Base-by-base conservation (phyloP, 1,284 basidiomycete species). In the Cutaneotrichosporon sp. region DNA sequence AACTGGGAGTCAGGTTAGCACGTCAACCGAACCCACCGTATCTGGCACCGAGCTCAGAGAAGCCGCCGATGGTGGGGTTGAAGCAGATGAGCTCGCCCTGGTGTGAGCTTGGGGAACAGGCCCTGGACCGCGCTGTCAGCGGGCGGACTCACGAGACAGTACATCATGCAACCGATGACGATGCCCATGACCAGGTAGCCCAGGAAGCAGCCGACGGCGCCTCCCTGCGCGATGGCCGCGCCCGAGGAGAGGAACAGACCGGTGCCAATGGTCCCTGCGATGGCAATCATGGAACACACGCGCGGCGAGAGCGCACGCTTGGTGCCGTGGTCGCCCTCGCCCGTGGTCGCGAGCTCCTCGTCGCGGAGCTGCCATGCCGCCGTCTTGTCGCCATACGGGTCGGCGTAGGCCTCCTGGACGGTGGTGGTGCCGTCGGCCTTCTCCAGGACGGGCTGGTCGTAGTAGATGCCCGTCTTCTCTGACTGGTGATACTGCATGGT, bases 191-290 rank as follows among this genome's bases (percentile, higher is more conserved):
- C 22, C 11, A 64, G 51, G 58, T 67, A 73, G 13, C 63, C 69
- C 13, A 73, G 57, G 38, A 70, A 63, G 8, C 79, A 72, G 54
- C 80, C 80, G n/a, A 79, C 70, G 4, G 82, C 82, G 16, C 82
- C 82, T 47, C 79, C 81, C 22, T 50, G 34, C 14, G 53, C 34
- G 10, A 54, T 20, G 18, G 53, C 53, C 8, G 33, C 10, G 24
- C 53, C 53, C 16, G 53, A 54, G 13, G 82, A 82, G 59, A 84
- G 66, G 60, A 73, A 73, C 20, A 74, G 65, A 72, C 80, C 82
- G 9, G 82, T 83, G 36, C 82, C 82, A 63, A 83, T 83, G 16
- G 79, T 79, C 11, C 82, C 82, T 8, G 59, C 62, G 9, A 63
- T 52, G 5, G 56, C 45, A 16, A 54, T 58, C 46, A 58, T 64